Evolutionary conservation across 257 asterid species (phyloP).

Genomic region (Salvia splendens): DNA sequence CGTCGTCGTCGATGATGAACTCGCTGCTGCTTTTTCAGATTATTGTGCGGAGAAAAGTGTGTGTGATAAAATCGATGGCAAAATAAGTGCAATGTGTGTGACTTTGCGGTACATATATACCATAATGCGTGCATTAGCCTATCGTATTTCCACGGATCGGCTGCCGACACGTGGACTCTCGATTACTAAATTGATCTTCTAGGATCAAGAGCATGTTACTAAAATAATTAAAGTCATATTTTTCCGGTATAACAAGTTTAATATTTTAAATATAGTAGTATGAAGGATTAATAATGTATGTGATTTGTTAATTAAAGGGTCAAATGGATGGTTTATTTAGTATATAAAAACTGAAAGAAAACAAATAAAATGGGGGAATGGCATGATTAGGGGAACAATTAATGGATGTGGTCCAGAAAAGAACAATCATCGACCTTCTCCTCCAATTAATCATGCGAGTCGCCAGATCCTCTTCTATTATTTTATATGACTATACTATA

Average conservation of each 20-base stretch:
- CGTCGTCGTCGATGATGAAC: neutral
- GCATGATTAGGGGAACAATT: slow-evolving; percentile 70
- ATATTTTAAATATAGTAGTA: no score
- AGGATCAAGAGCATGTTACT: slow-evolving; percentile 85
- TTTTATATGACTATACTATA: neutral
- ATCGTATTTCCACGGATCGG: slow-evolving; percentile 26
- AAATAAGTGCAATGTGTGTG: slow-evolving; percentile 46
- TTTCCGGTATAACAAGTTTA: slow-evolving; percentile 2
- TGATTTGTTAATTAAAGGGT: slow-evolving; percentile 28
- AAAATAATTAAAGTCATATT: slow-evolving; percentile 40
- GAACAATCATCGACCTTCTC: slow-evolving; percentile 40
- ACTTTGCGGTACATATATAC: slow-evolving; percentile 41
- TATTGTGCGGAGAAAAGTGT: slow-evolving; percentile 14
- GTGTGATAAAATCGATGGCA: slow-evolving; percentile 24
- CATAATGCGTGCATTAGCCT: slow-evolving; percentile 33
- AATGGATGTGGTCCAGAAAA: slow-evolving; percentile 67
- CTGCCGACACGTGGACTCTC: slow-evolving; percentile 59
- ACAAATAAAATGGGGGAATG: slow-evolving; percentile 43
- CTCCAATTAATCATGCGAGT: slow-evolving; percentile 33
- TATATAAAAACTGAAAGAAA: slow-evolving; percentile 4
- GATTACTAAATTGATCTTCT: slow-evolving; percentile 42
- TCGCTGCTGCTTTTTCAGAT: neutral
- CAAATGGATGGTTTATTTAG: slow-evolving; percentile 48
- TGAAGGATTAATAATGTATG: slow-evolving; percentile 35
- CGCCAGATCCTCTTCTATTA: neutral